Conservation (phyloP, 1,284 basidiomycete genomes). For the Tilletia caries region DNA sequence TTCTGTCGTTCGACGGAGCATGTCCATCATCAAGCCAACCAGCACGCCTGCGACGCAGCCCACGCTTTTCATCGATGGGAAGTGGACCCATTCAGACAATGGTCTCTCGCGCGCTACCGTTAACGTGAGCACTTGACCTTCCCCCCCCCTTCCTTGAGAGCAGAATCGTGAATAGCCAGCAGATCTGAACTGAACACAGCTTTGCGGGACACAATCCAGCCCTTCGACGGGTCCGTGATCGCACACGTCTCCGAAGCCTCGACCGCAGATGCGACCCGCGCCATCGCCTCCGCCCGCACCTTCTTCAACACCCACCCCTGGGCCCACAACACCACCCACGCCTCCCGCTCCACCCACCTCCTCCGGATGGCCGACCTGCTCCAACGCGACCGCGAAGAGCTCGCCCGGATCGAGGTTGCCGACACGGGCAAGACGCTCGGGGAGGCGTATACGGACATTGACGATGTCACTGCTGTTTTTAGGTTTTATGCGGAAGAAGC, state of each 20-base stretch:
- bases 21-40: background rate
- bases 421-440: constrained; percentile 52
- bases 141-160: background rate
- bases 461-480: constrained; percentile 52
- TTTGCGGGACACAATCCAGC: constrained; percentile 15
- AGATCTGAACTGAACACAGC: background rate
- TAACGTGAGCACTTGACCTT: constrained; percentile 25
- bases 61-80: constrained; percentile 51
- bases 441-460: constrained; percentile 48
- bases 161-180: too few species aligned
- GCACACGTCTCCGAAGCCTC: constrained; percentile 46
- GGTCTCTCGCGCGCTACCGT: constrained; percentile 43
- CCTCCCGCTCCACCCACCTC: constrained; percentile 35
- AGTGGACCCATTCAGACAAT: constrained; percentile 40
- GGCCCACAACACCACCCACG: constrained; percentile 37
- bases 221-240: constrained; percentile 39
- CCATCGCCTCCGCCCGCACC: constrained; percentile 34
- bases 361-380: constrained; percentile 42
- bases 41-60: constrained; percentile 22
- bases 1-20: background rate
- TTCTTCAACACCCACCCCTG: constrained; percentile 34
- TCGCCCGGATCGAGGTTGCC: constrained; percentile 46
- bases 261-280: constrained; percentile 39
- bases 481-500: constrained; percentile 51
- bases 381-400: constrained; percentile 39